Evolutionary conservation across 1,284 basidiomycete species (phyloP), one percentile per base, ranked within the genome.

Genomic region (Ustilago crameri): DNA sequence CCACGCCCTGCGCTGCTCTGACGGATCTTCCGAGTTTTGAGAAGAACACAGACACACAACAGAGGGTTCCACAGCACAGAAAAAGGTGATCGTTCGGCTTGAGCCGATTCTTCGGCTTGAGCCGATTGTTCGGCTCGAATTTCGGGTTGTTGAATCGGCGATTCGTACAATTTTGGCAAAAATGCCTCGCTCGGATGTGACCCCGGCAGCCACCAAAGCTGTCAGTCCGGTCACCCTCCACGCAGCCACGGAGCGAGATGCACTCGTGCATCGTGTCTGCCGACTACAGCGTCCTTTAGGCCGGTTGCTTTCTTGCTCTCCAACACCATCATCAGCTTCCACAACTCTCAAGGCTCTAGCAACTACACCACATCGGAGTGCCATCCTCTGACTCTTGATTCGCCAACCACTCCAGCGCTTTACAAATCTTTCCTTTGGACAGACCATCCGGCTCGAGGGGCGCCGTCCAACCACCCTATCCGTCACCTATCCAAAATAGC

Each of bases 21-120:
- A 51, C 22, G 26, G 52, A 54, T 58, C 55, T 63, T 57, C 53
- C 55, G 54, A 58, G 53, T 65, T 58, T 50, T 32, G 20, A 50
- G 23, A 30, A 42, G 5, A 26, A 42, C 53, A 63, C 42, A 63
- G 32, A 18, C 45, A n/a, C 18, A 42, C 18, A 18, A 42, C 18
- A 42, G 18, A 20, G 40, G 18, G 35, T 14, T 17, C n/a, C 35
- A 14, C 48, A 35, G 48, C n/a, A 20, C 35, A 4, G 12, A 30
- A 30, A 12, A 37, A 8, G 9, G 56, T 58, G 56, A 58, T 58
- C 56, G 49, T 47, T 5, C 15, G 24, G 27, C 22, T 34, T 9
- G 32, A 34, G 8, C 32, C 32, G 32, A 34, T 34, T 34, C 15
- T 34, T 15, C 32, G 15, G 32, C 8, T 34, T 34, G 8, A 8